Percentiles rank a stretch among this genome's conserved stretches.
phyloP scores from a whole-genome alignment of 331 rosid species.

The Quercus tomentella region DNA sequence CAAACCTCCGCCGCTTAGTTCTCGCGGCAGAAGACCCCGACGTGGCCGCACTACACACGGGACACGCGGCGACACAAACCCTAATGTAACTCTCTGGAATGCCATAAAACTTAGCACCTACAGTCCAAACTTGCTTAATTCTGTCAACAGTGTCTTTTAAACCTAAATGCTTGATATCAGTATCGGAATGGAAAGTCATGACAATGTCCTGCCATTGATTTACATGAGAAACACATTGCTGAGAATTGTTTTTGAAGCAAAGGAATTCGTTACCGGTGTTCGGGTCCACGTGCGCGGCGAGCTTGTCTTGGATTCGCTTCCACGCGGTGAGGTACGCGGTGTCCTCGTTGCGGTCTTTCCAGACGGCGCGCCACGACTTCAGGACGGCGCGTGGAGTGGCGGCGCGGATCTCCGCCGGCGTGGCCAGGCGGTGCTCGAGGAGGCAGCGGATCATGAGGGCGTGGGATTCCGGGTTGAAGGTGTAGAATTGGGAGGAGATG shows the following conservation, averaged over 20 bases:
- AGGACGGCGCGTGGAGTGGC: constrained; percentile 82
- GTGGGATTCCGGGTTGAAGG: constrained; percentile 86
- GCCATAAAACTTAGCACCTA: constrained; percentile 95
- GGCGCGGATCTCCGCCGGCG: constrained; percentile 77
- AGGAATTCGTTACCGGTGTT: constrained; percentile 64
- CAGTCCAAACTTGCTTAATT: constrained; percentile 94
- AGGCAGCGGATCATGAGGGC: constrained; percentile 88
- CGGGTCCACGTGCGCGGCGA: constrained; percentile 50
- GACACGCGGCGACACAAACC: constrained; percentile 85
- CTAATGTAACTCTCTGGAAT: constrained; percentile 93
- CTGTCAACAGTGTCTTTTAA: constrained; percentile 84
- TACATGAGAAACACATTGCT: constrained; percentile 82
- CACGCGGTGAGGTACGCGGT: constrained; percentile 93
- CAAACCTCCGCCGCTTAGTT: constrained; percentile 84
- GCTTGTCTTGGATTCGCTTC: constrained; percentile 98
- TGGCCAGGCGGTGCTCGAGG: constrained; percentile 69
- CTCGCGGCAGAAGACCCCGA: constrained; percentile 40
- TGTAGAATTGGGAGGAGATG: constrained; percentile 92
- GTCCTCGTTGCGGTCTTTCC: constrained; percentile 99
- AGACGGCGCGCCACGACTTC: constrained; percentile 92
- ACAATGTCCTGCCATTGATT: constrained; percentile 94
- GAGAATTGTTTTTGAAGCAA: constrained; percentile 88
- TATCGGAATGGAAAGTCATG: constrained; percentile 72
- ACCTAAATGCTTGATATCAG: constrained; percentile 76
- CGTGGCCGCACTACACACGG: constrained; percentile 48